Conservation (phyloP, 2,329 filamentous ascomycete species). For the Pseudogymnoascus sp. region DNA sequence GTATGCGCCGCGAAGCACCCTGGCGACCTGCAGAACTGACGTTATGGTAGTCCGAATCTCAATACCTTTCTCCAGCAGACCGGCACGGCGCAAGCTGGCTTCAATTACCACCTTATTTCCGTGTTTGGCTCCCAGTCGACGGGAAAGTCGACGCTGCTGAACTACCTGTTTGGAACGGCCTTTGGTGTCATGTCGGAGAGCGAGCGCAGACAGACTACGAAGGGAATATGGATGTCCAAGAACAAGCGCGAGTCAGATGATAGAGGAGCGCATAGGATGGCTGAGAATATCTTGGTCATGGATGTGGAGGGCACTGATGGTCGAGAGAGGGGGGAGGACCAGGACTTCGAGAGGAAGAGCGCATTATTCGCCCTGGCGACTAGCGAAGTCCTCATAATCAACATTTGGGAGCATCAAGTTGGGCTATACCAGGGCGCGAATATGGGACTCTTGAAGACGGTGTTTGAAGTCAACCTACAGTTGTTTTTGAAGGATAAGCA, state of each 20-base stretch:
- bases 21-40: constrained; percentile 12
- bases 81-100: constrained; percentile 78
- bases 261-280: constrained; percentile 59
- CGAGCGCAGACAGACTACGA: constrained; percentile 92
- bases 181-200: constrained; percentile 98
- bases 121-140: constrained; percentile 99
- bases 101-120: constrained; percentile 99
- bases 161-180: constrained; percentile 88
- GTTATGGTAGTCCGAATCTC: constrained; percentile 58
- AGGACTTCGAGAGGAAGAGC: constrained; percentile 98
- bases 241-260: constrained; percentile 63
- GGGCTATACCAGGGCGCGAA: constrained; percentile 97
- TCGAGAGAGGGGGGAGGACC: constrained; percentile 91
- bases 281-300: constrained; percentile 98
- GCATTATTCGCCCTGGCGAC: constrained; percentile 94
- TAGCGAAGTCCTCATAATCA: constrained; percentile 95
- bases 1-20: constrained; percentile 45
- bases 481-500: constrained; percentile 93
- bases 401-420: constrained; percentile 99
- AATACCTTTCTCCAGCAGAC: constrained; percentile 75
- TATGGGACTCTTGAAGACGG: constrained; percentile 97
- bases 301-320: constrained; percentile 98
- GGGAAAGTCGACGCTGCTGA: constrained; percentile 94
- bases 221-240: constrained; percentile 99
- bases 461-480: constrained; percentile 97